Percentiles rank a stretch among this genome's conserved stretches.
Evolutionary conservation across 768 basidiomycete species (phyloP).

Genomic region (Pleurotus sapidus): DNA sequence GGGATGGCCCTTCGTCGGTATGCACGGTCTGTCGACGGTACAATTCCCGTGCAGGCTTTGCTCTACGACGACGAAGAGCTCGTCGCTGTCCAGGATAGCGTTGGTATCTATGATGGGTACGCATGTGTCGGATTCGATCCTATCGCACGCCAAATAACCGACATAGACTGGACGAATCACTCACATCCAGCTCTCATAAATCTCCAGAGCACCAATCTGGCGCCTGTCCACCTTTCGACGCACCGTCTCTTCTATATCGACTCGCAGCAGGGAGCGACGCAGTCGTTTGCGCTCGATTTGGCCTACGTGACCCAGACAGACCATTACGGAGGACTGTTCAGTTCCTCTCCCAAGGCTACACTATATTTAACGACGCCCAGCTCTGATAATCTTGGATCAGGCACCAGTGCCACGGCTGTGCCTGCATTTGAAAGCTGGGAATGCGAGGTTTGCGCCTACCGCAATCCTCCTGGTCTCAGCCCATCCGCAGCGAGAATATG

Average conservation of each 20-base stretch:
- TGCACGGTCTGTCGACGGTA: slow-evolving; percentile 62
- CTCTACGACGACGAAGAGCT: slow-evolving; percentile 82
- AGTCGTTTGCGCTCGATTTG: slow-evolving; percentile 72
- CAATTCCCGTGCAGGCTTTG: slow-evolving; percentile 73
- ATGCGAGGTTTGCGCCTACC: slow-evolving; percentile 86
- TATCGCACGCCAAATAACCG: neutral
- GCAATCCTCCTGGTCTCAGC: slow-evolving; percentile 75
- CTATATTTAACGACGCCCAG: slow-evolving; percentile 49
- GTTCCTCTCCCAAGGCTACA: slow-evolving; percentile 86
- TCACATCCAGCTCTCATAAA: slow-evolving; percentile 69
- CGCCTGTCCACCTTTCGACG: slow-evolving; percentile 66
- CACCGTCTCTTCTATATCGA: slow-evolving; percentile 87
- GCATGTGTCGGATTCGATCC: slow-evolving; percentile 17
- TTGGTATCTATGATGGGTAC: slow-evolving; percentile 93
- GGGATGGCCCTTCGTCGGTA: slow-evolving; percentile 55
- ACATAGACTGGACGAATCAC: slow-evolving; percentile 6
- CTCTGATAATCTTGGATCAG: slow-evolving; percentile 17
- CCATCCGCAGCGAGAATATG: slow-evolving; percentile 70
- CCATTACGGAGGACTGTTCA: slow-evolving; percentile 87
- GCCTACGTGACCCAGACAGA: slow-evolving; percentile 72
- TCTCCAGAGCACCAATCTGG: slow-evolving; percentile 77
- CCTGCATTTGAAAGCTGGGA: slow-evolving; percentile 61
- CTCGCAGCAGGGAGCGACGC: slow-evolving; percentile 36
- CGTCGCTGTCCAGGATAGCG: slow-evolving; percentile 66
- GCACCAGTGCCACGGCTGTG: slow-evolving; percentile 15